phyloP scores from a whole-genome alignment of 108 stramenopile genomes.

The Licmophora abbreviata region DNA sequence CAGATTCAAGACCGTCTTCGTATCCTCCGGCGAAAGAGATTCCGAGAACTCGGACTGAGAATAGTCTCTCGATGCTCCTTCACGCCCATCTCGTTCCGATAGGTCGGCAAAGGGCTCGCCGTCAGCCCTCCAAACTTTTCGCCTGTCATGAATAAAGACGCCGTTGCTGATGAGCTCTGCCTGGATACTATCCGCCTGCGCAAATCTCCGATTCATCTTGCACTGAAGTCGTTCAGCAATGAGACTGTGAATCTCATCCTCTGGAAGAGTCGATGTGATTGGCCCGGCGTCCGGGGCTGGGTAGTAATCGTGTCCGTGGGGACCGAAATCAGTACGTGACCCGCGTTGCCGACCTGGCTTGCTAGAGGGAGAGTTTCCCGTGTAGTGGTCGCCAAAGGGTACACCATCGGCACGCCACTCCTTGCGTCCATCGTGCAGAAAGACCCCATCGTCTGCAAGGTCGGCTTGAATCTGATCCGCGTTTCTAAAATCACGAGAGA shows the following conservation, averaged over 20 bases:
- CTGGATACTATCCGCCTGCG: conserved; percentile 50
- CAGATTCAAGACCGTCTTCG: conserved; percentile 17
- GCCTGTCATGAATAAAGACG: conserved; percentile 44
- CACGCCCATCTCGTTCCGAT: conserved; percentile 14
- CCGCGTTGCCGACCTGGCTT: conserved; percentile 12
- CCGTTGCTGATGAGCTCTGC: conserved; percentile 26
- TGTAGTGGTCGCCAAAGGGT: conserved; percentile 16
- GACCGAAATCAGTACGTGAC: conserved; percentile 32
- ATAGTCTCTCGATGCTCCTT: conserved; percentile 16
- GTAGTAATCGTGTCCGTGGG: conserved; percentile 71
- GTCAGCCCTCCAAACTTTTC: conserved; percentile 32
- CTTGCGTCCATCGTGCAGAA: conserved; percentile 45
- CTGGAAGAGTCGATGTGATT: conserved; percentile 30
- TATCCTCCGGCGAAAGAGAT: conserved; percentile 15
- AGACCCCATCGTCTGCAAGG: conserved; percentile 32
- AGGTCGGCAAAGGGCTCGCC: conserved; percentile 37
- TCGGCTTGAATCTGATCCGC: conserved; percentile 57
- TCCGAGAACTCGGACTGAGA: conserved; percentile 10
- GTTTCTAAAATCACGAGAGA: conserved; percentile 31
- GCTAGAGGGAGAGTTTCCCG: conserved; percentile 14
- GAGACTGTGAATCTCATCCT: conserved; percentile 50
- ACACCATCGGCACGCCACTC: conserved; percentile 62
- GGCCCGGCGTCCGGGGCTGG: conserved; percentile 32
- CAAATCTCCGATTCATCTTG: conserved; percentile 45
- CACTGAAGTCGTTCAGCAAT: conserved; percentile 48